phyloP scores from a whole-genome alignment of 2,329 filamentous ascomycete genomes.

The Mariannaea sp. region DNA sequence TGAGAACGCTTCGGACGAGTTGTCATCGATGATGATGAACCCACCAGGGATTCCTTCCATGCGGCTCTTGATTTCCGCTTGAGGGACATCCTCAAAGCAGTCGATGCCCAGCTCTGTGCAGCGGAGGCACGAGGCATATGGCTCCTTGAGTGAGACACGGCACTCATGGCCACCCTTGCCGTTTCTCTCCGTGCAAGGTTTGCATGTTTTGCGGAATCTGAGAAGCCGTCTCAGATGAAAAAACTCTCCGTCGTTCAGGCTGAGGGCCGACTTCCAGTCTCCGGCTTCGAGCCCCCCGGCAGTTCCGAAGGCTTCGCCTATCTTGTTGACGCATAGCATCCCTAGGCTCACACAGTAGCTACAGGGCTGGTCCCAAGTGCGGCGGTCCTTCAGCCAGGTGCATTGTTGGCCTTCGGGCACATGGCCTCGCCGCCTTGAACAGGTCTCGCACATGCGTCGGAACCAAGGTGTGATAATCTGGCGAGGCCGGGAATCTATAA shows the following conservation, averaged over 20 bases:
- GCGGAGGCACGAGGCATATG: slow-evolving; percentile 20
- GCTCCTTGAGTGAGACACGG: slow-evolving; percentile 9
- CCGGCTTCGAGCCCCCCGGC: too few relatives aligned
- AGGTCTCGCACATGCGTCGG: slow-evolving; percentile 29
- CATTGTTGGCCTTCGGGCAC: not conserved
- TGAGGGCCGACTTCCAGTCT: too few relatives aligned
- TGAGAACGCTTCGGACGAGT: too few relatives aligned
- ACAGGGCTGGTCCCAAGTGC: slow-evolving; percentile 16
- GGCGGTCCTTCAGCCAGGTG: slow-evolving; percentile 23
- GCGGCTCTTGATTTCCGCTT: too few relatives aligned
- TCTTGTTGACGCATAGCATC: slow-evolving; percentile 12
- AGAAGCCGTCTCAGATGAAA: slow-evolving; percentile 8
- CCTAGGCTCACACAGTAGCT: slow-evolving; percentile 8
- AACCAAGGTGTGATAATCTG: slow-evolving; percentile 15
- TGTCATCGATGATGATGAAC: too few relatives aligned
- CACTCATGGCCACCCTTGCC: slow-evolving; percentile 4
- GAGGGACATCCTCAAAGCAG: slow-evolving; percentile 24
- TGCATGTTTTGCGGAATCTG: slow-evolving; percentile 22
- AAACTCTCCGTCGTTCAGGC: not conserved
- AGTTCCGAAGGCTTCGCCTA: too few relatives aligned
- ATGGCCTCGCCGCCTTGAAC: not conserved
- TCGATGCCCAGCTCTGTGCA: slow-evolving; percentile 41
- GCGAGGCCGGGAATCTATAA: not conserved
- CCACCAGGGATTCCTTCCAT: too few relatives aligned
- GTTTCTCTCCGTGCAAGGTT: slow-evolving; percentile 5